Evolutionary conservation across 2,329 filamentous ascomycete species (phyloP), one percentile per base, ranked within the genome.

Genomic region (Hawksworthiomyces lignivorus): DNA sequence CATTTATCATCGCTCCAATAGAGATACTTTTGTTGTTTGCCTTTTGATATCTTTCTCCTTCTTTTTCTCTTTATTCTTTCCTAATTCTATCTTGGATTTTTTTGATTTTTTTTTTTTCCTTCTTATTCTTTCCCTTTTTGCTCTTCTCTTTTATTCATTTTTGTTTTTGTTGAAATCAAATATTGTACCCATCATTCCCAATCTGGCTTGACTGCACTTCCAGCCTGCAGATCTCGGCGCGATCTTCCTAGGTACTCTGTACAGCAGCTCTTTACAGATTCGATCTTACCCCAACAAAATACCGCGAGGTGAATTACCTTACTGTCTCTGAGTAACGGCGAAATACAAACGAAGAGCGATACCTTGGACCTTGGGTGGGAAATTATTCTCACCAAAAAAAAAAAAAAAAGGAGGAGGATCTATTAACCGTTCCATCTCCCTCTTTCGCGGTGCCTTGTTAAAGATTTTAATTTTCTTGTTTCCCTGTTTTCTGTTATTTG

Each of bases 201-300:
- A n/a, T n/a, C n/a, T n/a, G n/a, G n/a, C n/a, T n/a, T n/a, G n/a
- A n/a, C n/a, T n/a, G n/a, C n/a, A n/a, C n/a, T n/a, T n/a, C n/a
- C n/a, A n/a, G n/a, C 21, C 22, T 30, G 15, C 32, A 30, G 20
- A 30, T 30, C 26, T 27, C 24, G 12, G 12, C 24, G 12, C 24
- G 12, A 8, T 26, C 12, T 26, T 8, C 24, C 8, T 8, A 26
- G 26, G 29, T 30, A 8, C 26, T n/a, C n/a, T n/a, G n/a, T 9
- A 30, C 31, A 18, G 33, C 15, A 19, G 39, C 39, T 22, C 18
- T 17, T 41, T 26, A 31, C 39, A 22, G 18, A 39, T 24, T 19
- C 26, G 20, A 26, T 15, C 26, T 12, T 31, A 36, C 32, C 39
- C 39, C 39, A 41, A 41, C 39, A 41, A 30, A 36, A 24, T 17